A percentile compares a stretch with the other conserved stretches of the same genome.
Conservation (phyloP, 2,329 filamentous ascomycete species). For the Metarhizium rileyi region DNA sequence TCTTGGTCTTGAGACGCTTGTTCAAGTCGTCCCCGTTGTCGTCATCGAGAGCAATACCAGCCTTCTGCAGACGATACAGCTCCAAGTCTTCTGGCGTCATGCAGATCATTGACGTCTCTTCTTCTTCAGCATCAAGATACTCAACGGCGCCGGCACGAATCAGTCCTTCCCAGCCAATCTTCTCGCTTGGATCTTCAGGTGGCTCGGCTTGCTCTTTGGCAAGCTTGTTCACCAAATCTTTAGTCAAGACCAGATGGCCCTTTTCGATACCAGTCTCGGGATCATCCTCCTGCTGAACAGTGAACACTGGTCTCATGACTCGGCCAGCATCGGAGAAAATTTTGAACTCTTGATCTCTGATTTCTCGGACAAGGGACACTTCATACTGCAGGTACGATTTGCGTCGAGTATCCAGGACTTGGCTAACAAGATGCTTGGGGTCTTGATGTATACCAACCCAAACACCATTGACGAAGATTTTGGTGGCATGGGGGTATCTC, state of each 20-base stretch:
- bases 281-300: conserved; percentile 81
- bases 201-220: conserved; percentile 65
- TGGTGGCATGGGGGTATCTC: conserved; percentile 83
- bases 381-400: conserved; percentile 81
- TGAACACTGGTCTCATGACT: conserved; percentile 88
- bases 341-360: conserved; percentile 95
- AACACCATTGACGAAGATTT: conserved; percentile 95
- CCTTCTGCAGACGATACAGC: conserved; percentile 59
- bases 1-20: conserved; percentile 75
- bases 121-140: conserved; percentile 95
- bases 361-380: conserved; percentile 90
- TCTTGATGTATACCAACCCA: conserved; percentile 96
- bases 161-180: conserved; percentile 82
- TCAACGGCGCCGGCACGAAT: conserved; percentile 81
- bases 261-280: conserved; percentile 46
- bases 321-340: conserved; percentile 96
- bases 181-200: conserved; percentile 47
- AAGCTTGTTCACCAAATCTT: conserved; percentile 64
- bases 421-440: conserved; percentile 71
- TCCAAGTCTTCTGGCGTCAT: conserved; percentile 97
- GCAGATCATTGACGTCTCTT: conserved; percentile 97
- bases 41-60: conserved; percentile 52
- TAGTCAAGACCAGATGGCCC: conserved; percentile 72
- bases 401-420: conserved; percentile 68
- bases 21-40: conserved; percentile 61